Base-by-base conservation (phyloP, 2,329 filamentous ascomycete genomes). In the Xylaria sp. region DNA sequence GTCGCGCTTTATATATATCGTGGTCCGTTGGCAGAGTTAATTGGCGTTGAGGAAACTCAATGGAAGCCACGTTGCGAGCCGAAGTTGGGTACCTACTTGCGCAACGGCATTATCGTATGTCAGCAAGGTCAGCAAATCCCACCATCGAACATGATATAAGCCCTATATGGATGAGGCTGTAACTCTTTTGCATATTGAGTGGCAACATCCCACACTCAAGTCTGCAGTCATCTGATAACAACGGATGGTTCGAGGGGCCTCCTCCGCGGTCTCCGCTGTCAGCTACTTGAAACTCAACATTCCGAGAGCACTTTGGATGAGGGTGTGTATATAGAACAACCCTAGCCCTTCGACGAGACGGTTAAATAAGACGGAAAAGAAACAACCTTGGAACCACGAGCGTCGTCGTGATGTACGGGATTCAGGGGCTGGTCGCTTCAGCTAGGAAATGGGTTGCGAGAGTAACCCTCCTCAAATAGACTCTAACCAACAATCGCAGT, bases 301-400 rank as follows among this genome's bases (percentile, higher is more conserved):
- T 23, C 47, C 37, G 8, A 37, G 21, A 35, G 25, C 42, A 13
- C 35, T 60, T 16, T 6, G n/a, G 21, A 54, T 8, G 21, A 44
- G 60, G 69, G 69, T 16, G 66, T 69, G 67, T 63, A 40, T 44
- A 63, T 69, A 69, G 63, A 67, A 27, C 40, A 53, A 65, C 13
- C 61, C 64, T 47, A 53, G 60, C 53, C n/a, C 48, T 16, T 42
- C 21, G n/a, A 62, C 53, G 40, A 42, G 32, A 47, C 27, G 27
- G 29, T 55, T 35, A 2, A 44, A 40, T 51, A 63, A 62, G 25
- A 32, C 32, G 60, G 51, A 60, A 60, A 58, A 60, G 59, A 60
- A 60, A 55, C 35, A 63, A 21, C 18, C 18, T 57, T 60, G 37
- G 51, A 29, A 54, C 62, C 18, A 60, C 27, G 44, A 64, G 60